Evolutionary conservation across 2,329 filamentous ascomycete genomes (phyloP).

Genomic region (Fusarium papillatum): DNA sequence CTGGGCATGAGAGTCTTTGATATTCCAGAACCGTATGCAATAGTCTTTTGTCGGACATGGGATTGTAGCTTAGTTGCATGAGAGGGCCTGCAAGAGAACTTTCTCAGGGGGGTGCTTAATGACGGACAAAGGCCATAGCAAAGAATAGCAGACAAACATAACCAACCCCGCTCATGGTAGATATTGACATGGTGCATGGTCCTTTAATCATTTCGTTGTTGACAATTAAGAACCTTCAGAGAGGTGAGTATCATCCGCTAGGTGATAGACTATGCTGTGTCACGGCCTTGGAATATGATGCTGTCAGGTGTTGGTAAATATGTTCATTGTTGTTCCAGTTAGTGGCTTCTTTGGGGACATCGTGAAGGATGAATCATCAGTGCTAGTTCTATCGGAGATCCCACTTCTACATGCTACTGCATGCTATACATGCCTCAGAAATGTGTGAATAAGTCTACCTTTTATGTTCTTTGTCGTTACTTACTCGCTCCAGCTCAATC

Average conservation of each 20-base stretch:
- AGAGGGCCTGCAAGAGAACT: neutral
- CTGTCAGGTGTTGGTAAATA: neutral
- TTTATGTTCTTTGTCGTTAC: neutral
- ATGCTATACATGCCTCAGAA: no score
- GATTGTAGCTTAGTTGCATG: neutral
- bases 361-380: neutral
- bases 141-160: neutral
- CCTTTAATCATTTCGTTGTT: neutral
- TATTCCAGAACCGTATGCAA: neutral
- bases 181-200: neutral
- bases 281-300: neutral
- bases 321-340: neutral
- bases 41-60: neutral
- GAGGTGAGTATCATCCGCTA: no score
- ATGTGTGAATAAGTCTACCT: neutral
- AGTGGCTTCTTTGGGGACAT: neutral
- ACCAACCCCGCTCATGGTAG: neutral
- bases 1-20: neutral
- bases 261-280: neutral
- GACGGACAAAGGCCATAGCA: neutral
- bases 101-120: neutral
- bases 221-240: neutral
- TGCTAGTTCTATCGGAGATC: neutral
- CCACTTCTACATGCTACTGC: neutral
- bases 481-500: neutral